Percentiles rank a stretch among this genome's conserved stretches.
phyloP scores from a whole-genome alignment of 805 yeast genomes.

The Candida coquimbonensis region DNA sequence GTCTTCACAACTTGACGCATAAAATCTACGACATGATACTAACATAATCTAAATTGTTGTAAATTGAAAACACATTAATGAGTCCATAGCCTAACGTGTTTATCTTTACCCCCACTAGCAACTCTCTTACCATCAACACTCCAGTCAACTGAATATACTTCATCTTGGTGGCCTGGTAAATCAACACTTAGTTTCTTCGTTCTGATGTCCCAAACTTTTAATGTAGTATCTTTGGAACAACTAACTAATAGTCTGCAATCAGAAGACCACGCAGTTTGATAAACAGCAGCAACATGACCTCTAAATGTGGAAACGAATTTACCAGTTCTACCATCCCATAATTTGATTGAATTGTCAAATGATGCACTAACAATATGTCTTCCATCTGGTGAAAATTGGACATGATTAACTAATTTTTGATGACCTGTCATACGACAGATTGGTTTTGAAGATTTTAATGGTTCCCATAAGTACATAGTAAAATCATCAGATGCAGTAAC shows the following conservation, averaged over 20 bases:
- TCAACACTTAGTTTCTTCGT: constrained; percentile 81
- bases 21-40: background rate
- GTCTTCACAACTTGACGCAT: too few relatives aligned
- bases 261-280: constrained; percentile 96
- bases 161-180: constrained; percentile 94
- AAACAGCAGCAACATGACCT: constrained; percentile 97
- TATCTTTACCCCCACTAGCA: constrained; percentile 97
- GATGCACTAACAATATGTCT: constrained; percentile 85
- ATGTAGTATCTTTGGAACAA: constrained; percentile 92
- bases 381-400: constrained; percentile 93
- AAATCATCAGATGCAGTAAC: constrained; percentile 96
- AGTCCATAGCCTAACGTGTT: constrained; percentile 92
- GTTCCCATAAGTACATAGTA: constrained; percentile 98
- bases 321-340: constrained; percentile 95
- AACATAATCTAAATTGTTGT: background rate
- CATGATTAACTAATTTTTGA: constrained; percentile 94
- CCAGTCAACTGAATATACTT: constrained; percentile 97
- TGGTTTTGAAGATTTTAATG: constrained; percentile 72
- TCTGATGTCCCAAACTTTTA: constrained; percentile 93
- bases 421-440: constrained; percentile 94
- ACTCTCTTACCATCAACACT: constrained; percentile 89
- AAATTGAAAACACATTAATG: constrained; percentile 31
- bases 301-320: constrained; percentile 83
- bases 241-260: constrained; percentile 88
- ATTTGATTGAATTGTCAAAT: constrained; percentile 88